phyloP scores from a whole-genome alignment of 768 basidiomycete genomes.

The Termitomyces sp. region DNA sequence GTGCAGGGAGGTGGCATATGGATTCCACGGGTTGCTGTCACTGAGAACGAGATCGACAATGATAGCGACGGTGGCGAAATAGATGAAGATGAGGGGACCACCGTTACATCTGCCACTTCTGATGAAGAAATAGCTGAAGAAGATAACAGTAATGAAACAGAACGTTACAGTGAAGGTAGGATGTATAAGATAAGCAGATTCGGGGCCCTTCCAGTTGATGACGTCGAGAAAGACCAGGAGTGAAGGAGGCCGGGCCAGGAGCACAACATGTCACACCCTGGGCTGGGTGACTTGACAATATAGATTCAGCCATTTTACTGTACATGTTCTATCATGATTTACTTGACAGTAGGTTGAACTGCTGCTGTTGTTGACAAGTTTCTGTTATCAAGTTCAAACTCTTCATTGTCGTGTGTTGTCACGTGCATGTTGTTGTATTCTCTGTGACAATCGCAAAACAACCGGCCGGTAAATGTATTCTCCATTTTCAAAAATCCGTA shows the following conservation, averaged over 20 bases:
- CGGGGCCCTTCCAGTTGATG: conserved; percentile 32
- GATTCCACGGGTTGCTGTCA: conserved; percentile 35
- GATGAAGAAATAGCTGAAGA: conserved; percentile 17
- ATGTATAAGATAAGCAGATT: conserved; percentile 27
- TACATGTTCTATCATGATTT: no score
- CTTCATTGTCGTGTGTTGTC: no score
- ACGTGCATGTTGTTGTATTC: no score
- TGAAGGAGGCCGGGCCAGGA: neutral
- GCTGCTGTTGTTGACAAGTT: no score
- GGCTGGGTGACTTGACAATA: neutral
- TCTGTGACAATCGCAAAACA: no score
- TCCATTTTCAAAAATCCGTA: no score
- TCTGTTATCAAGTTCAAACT: no score
- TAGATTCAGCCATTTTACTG: neutral
- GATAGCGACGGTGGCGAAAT: conserved; percentile 27
- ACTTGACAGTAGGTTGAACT: no score
- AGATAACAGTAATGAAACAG: conserved; percentile 9
- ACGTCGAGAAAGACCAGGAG: conserved; percentile 15
- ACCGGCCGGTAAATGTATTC: no score
- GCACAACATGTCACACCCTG: neutral
- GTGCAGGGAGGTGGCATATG: conserved; percentile 47
- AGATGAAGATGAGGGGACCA: conserved; percentile 19
- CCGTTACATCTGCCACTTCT: conserved; percentile 14
- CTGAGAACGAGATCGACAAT: conserved; percentile 28
- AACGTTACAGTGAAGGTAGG: conserved; percentile 22